These are phyloP conservation scores for Colletotrichum tanaceti DNA, from an alignment of 2,329 filamentous ascomycete genomes.

Conservation along the genomic window DNA sequence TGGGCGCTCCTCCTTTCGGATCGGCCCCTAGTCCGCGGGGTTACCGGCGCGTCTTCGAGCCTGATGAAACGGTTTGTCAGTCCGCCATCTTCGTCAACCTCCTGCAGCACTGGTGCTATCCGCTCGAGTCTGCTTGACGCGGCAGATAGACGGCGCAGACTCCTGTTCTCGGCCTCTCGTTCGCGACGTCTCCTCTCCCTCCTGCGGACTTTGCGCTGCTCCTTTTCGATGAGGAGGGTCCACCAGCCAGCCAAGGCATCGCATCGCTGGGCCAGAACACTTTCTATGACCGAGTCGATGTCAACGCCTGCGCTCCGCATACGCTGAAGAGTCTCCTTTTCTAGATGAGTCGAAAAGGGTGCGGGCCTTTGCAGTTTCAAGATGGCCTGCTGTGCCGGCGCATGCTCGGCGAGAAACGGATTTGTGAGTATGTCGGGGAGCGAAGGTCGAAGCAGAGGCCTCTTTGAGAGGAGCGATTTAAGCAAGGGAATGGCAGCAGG, in stretches of 20 bases:
- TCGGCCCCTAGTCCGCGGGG: slow-evolving; percentile 78
- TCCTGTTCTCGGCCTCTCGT: slow-evolving; percentile 83
- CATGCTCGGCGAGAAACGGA: slow-evolving; percentile 88
- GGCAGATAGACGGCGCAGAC: slow-evolving; percentile 83
- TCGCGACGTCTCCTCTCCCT: slow-evolving; percentile 87
- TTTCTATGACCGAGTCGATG: slow-evolving; percentile 93
- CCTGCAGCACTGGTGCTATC: slow-evolving; percentile 79
- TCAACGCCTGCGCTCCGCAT: slow-evolving; percentile 96
- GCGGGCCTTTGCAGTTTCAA: slow-evolving; percentile 83
- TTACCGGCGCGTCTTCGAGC: slow-evolving; percentile 56
- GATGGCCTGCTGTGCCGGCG: slow-evolving; percentile 88
- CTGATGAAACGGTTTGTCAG: slow-evolving; percentile 58
- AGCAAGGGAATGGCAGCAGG: slow-evolving; percentile 82
- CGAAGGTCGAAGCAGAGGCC: slow-evolving; percentile 83
- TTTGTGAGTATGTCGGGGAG: slow-evolving; percentile 88
- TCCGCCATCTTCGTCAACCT: slow-evolving; percentile 81
- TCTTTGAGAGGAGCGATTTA: slow-evolving; percentile 85
- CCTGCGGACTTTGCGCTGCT: slow-evolving; percentile 84
- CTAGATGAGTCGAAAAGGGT: slow-evolving; percentile 85
- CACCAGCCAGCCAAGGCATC: slow-evolving; percentile 96
- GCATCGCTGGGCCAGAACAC: slow-evolving; percentile 88
- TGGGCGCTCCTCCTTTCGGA: slow-evolving; percentile 80
- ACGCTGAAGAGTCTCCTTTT: slow-evolving; percentile 90
- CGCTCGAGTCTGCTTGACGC: slow-evolving; percentile 89
- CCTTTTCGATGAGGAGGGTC: slow-evolving; percentile 93